phyloP scores from a whole-genome alignment of 139 green algal species.

The Tetradesmus lagerheimii region DNA sequence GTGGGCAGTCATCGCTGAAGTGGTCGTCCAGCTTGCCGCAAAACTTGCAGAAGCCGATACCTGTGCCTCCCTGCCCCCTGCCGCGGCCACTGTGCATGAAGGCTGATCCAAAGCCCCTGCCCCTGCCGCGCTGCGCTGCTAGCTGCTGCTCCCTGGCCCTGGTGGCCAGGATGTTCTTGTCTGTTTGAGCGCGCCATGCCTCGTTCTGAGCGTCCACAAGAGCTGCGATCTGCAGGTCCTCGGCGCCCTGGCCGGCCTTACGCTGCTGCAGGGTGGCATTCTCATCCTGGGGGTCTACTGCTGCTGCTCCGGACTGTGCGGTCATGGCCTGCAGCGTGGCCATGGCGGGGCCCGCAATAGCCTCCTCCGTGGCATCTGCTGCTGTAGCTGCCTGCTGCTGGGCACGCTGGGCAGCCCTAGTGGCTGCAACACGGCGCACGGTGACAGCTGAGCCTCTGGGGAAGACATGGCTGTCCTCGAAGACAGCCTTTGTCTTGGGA shows the following conservation, averaged over 20 bases:
- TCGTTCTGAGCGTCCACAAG: conserved; percentile 46
- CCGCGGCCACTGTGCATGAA: conserved; percentile 34
- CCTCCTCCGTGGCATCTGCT: conserved; percentile 27
- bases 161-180: conserved; percentile 31
- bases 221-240: conserved; percentile 27
- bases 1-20: conserved; percentile 83
- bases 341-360: conserved; percentile 16
- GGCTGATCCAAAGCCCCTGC: conserved; percentile 43
- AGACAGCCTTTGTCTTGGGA: conserved; percentile 65
- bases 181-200: conserved; percentile 42
- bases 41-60: conserved; percentile 47
- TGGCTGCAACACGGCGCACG: conserved; percentile 72
- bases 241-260: conserved; percentile 14
- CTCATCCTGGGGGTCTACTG: conserved; percentile 48
- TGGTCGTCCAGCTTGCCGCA: conserved; percentile 68
- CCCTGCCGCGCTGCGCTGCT: conserved; percentile 42
- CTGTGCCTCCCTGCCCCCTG: conserved; percentile 4
- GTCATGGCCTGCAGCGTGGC: conserved; percentile 10
- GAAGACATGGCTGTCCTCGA: conserved; percentile 76
- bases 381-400: neutral
- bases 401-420: neutral
- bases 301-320: neutral
- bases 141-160: conserved; percentile 27
- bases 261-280: conserved; percentile 17
- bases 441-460: conserved; percentile 74